Base-by-base conservation (phyloP, 352 stramenopile genomes). In the Phytopythium helicoides region DNA sequence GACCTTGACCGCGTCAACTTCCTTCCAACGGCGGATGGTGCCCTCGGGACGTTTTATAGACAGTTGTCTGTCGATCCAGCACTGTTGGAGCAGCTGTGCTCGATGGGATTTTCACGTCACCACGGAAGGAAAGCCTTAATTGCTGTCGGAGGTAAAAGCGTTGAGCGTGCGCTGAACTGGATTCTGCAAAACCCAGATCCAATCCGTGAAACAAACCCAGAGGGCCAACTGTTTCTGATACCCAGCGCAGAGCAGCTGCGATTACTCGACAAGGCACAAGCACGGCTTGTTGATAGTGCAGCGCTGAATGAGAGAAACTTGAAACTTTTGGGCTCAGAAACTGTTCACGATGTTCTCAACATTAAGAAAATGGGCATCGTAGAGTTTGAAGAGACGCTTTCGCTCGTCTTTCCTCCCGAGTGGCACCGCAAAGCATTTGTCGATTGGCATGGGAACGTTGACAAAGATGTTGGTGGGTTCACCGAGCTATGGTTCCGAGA, bases 101-200 rank as follows among this genome's bases (percentile, higher is more conserved):
- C 74, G 10, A 90, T 90, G 80, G 72, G 76, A 4, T 90, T 90
- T 58, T 73, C 74, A 10, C 60, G 73, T 19, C 56, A 76, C 19
- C 66, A 87, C 48, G 71, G 70, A 11, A 53, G 65, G 18, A 55
- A 56, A 46, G 80, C 73, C 16, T 54, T 90, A 31, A 38, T 56
- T 47, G 55, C 59, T 10, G 58, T 68, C 18, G 76, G 72, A 14
- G 46, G 41, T 23, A 31, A 71, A 37, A 62, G 66, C 36, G 57
- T 86, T n/a, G 73, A 88, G 63, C 60, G 48, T 19, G 78, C 74
- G 12, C 55, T 90, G 6, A 85, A 87, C 53, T 90, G 76, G 76
- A 48, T 90, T 28, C 64, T 90, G 47, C 64, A 81, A 28, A 74
- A 85, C 65, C 68, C 73, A 21, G 70, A 78, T 52, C 62, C 71